Evolutionary conservation across 139 green algal species (phyloP), one percentile per base, ranked within the genome.

Genomic region (Trebouxia sp.): DNA sequence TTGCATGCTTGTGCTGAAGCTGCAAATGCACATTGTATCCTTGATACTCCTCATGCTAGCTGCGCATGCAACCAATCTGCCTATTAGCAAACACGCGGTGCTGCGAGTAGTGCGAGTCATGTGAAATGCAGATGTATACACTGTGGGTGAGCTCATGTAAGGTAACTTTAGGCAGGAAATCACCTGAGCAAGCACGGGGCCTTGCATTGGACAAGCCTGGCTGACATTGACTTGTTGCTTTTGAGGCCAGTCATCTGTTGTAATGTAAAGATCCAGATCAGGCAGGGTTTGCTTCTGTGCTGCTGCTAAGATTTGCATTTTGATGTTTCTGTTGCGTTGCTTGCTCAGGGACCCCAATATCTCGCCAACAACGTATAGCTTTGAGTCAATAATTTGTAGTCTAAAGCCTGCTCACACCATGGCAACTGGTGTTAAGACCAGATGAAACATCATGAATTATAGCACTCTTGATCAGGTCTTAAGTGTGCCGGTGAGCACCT

Each of bases 291-390:
- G 65, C 5, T 50, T 32, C 37, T n/a, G 65, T 43, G 65, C 37
- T n/a, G 47, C 28, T 26, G 45, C 65, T 35, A 75, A 35, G 28
- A 75, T 32, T 35, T 75, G 65, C 65, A 75, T 14, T 30, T 75
- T 75, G 65, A 75, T 75, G 22, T 75, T 75, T 17, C 65, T 75
- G 32, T 75, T 75, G 15, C 65, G 42, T 7, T 15, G 22, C 38
- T 32, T 28, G 65, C 6, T 75, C 12, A 30, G 17, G 9, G 12
- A 5, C 12, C 32, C 65, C 37, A 45, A 20, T 28, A 47, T 47
- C 22, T 75, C 65, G 30, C 65, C 65, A 50, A 35, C 65, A 30
- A 75, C n/a, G 12, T 75, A 75, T 26, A 51, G 10, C 37, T 47
- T 45, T 12, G 45, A 48, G 5, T 75, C 38, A 35, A 75, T 24